phyloP scores from a whole-genome alignment of 73 alveolate genomes.

The Paraurostyla sp. region DNA sequence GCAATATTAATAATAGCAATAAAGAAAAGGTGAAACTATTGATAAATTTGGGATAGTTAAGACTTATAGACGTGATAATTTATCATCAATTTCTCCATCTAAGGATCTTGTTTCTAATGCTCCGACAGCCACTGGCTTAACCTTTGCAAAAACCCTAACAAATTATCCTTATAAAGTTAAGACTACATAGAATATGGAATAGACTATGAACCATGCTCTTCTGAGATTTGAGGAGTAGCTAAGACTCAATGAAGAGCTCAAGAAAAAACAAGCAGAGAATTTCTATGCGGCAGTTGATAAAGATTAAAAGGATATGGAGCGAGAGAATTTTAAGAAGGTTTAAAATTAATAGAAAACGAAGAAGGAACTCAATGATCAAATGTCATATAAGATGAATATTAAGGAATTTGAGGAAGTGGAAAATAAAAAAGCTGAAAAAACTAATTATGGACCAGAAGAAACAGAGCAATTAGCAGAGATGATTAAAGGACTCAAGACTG shows the following conservation, averaged over 20 bases:
- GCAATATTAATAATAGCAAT: background rate
- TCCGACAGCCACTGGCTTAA: background rate
- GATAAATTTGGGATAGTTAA: background rate
- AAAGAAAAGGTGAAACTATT: background rate
- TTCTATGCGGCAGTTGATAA: background rate
- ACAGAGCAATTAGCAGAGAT: background rate
- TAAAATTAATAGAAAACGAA: background rate
- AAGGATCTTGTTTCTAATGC: no score
- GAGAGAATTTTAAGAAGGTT: background rate
- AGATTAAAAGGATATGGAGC: background rate
- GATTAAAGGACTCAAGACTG: background rate
- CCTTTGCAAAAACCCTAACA: slow-evolving; percentile 10
- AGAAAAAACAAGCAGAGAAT: background rate
- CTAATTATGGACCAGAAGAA: slow-evolving; percentile 33
- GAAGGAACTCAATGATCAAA: background rate
- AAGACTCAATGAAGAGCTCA: background rate
- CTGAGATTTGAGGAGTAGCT: slow-evolving; percentile 14
- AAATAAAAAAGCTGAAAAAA: background rate
- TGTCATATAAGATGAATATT: background rate
- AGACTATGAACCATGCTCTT: slow-evolving; percentile 5
- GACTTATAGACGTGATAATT: background rate
- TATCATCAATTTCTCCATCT: background rate
- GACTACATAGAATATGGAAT: slow-evolving; percentile 26
- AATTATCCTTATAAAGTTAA: slow-evolving; percentile 34
- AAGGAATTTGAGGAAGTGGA: background rate